phyloP scores from a whole-genome alignment of 2,329 filamentous ascomycete genomes.

The Cladophialophora exuberans region DNA sequence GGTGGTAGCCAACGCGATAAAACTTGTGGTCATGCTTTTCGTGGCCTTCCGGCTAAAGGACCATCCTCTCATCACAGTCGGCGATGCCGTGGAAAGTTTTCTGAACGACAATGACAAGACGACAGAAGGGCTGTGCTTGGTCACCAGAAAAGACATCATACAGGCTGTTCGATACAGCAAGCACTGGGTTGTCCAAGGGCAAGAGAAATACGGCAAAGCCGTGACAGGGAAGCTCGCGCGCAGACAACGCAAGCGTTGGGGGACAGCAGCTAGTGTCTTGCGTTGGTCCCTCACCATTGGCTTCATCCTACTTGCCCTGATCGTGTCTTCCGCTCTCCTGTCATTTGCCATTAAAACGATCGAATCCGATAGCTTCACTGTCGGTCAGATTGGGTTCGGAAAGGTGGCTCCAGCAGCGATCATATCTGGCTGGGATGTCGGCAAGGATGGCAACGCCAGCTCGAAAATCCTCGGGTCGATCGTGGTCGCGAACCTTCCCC shows the following conservation, averaged over 20 bases:
- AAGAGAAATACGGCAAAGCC: not conserved
- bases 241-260: constrained; percentile 18
- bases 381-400: constrained; percentile 30
- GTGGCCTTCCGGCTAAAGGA: constrained; percentile 24
- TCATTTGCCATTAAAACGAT: constrained; percentile 3
- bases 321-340: constrained; percentile 12
- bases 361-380: not conserved
- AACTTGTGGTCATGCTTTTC: constrained; percentile 27
- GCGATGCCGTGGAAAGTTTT: constrained; percentile 38
- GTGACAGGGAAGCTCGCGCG: not conserved
- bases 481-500: constrained; percentile 42
- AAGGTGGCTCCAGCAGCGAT: constrained; percentile 24
- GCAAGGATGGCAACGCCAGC: not conserved
- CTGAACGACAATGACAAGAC: constrained; percentile 35
- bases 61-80: constrained; percentile 35
- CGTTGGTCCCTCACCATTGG: constrained; percentile 23
- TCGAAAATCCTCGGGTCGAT: constrained; percentile 18
- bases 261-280: constrained; percentile 18
- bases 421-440: constrained; percentile 24
- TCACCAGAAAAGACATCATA: constrained; percentile 22
- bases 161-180: not conserved
- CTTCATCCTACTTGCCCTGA: constrained; percentile 13
- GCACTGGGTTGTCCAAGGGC: not conserved
- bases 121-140: constrained; percentile 35
- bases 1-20: constrained; percentile 27